Base-by-base conservation (phyloP, 2,329 filamentous ascomycete species). In the Paraphoma chrysanthemicola region DNA sequence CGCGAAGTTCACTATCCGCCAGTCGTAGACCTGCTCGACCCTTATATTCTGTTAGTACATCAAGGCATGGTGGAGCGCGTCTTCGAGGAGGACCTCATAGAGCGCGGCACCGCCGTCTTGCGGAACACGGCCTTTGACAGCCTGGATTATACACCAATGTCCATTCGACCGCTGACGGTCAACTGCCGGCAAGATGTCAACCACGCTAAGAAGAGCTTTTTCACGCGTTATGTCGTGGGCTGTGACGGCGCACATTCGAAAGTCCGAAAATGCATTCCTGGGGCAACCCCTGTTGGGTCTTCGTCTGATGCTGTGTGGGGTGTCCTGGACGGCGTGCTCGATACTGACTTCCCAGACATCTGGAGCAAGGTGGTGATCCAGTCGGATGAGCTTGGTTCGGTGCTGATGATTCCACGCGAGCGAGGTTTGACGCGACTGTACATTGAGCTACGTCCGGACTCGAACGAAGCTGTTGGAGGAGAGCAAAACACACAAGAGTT, bases 31-130 rank as follows among this genome's bases (percentile, higher is more conserved):
- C 74, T 83, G 1, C 76, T 81, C 3, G 82, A 85, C 58, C 82
- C 83, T 1, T 85, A 83, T 58, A 83, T 85, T 6, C 69, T 85
- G 2, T 75, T 85, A 3, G 82, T 83, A 1, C 90, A 92, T 69
- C 90, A 93, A 75, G 90, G 90, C 46, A 91, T 92, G 84, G 84
- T 92, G 0, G 90, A 92, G 75, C 84, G 85, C 45, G 75, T 90
- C 2, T 87, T 93, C 64, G 84, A 91, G 49, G 82, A 90, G 8
- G 90, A 92, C 66, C 82, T 92, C 73, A 80, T 81, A 62, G 84
- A 87, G 64, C 82, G 89, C 46, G 88, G 88, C 12, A 79, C 87
- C 14, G 81, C 84, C 42, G 88, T 92, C 23, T 81, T 81, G 53
- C 81, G 90, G 59, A 89, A 86, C 64, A 88, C 85, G 12, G 82